Evolutionary conservation across 805 yeast genomes (phyloP).

Genomic region (Cyberlindnera sargentensis): DNA sequence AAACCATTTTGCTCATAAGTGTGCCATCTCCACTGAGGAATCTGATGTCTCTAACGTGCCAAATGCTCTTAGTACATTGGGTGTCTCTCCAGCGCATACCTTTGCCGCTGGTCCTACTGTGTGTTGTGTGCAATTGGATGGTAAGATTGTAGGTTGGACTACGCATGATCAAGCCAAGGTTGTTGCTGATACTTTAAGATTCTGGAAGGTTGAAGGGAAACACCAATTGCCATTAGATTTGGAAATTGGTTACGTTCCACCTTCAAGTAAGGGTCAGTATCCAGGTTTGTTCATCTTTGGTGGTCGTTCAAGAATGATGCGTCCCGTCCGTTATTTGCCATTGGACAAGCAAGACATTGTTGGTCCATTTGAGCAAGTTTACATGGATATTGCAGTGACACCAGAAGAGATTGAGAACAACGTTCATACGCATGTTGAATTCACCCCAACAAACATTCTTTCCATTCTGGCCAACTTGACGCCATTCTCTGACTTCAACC

Average conservation of each 20-base stretch:
- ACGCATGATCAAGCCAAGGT: slow-evolving; percentile 81
- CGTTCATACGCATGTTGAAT: slow-evolving; percentile 89
- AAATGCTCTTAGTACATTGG: slow-evolving; percentile 55
- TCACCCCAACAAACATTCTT: slow-evolving; percentile 87
- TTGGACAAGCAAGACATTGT: slow-evolving; percentile 75
- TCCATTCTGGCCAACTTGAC: slow-evolving; percentile 95
- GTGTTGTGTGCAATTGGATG: slow-evolving; percentile 91
- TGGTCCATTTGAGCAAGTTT: slow-evolving; percentile 98
- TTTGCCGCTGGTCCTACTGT: slow-evolving; percentile 82
- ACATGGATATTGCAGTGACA: slow-evolving; percentile 92
- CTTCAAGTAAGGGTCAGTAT: slow-evolving; percentile 92
- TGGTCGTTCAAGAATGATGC: slow-evolving; percentile 89
- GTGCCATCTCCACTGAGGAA: slow-evolving; percentile 73
- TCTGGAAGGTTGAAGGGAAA: slow-evolving; percentile 82
- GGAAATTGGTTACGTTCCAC: slow-evolving; percentile 95
- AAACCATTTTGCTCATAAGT: slow-evolving; percentile 94
- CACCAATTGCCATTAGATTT: slow-evolving; percentile 77
- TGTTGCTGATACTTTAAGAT: slow-evolving; percentile 85
- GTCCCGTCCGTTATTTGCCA: slow-evolving; percentile 92
- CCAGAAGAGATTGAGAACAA: slow-evolving; percentile 82
- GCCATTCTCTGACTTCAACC: slow-evolving; percentile 97
- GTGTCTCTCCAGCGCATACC: slow-evolving; percentile 75
- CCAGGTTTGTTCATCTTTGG: slow-evolving; percentile 93
- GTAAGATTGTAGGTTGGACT: slow-evolving; percentile 89
- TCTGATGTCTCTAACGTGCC: slow-evolving; percentile 73